Evolutionary conservation across 208 protist genomes (phyloP).

Genomic region (Acanthamoeba rhysodes): DNA sequence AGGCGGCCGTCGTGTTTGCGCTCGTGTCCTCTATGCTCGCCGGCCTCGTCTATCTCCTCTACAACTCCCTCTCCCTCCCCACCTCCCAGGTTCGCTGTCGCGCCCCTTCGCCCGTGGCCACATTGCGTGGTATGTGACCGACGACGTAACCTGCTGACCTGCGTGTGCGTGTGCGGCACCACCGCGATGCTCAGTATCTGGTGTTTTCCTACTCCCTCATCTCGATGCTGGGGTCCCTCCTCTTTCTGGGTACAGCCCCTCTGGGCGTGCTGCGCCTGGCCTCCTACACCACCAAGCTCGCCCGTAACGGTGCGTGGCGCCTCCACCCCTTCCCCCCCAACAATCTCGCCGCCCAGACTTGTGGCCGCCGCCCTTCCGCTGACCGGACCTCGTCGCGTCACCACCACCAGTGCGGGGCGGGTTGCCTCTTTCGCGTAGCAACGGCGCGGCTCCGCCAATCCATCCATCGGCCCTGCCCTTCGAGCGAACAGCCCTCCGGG

Average conservation of each 20-base stretch:
- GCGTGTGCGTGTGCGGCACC: no score
- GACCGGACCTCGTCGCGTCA: neutral
- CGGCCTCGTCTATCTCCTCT: constrained; percentile 77
- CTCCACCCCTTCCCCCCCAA: neutral
- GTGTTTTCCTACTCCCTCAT: constrained; percentile 38
- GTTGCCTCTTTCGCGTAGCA: neutral
- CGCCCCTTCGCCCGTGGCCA: no score
- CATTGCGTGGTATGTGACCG: no score
- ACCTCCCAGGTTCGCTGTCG: neutral
- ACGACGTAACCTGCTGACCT: no score
- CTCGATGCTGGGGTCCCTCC: constrained; percentile 48
- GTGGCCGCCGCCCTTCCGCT: no score
- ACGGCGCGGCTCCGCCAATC: neutral
- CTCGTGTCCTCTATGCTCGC: constrained; percentile 74
- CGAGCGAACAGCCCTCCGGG: neutral
- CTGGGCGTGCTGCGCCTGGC: neutral
- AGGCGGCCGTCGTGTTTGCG: constrained; percentile 66
- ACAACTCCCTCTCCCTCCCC: constrained; percentile 64
- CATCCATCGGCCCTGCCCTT: neutral
- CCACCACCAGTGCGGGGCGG: neutral
- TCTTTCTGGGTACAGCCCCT: neutral
- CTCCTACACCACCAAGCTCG: neutral
- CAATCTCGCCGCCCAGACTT: neutral
- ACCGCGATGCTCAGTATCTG: neutral
- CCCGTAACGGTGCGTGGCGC: neutral